phyloP scores from a whole-genome alignment of 495 filamentous ascomycete genomes.

The Penicillium flavigenum region DNA sequence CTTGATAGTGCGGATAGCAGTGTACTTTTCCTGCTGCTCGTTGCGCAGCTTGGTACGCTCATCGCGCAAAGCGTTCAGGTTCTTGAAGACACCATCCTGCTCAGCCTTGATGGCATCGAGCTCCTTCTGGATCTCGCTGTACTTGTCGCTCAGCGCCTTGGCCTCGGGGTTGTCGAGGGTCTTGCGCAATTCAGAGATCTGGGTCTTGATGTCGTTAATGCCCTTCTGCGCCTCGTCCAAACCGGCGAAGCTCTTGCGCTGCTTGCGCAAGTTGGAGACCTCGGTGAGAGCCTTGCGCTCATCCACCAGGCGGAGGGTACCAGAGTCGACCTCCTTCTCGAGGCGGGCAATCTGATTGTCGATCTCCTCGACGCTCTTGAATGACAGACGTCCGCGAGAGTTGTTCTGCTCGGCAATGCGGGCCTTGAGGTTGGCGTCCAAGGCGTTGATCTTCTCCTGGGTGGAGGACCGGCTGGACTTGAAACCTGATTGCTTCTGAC shows the following conservation, averaged over 20 bases:
- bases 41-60: constrained; percentile 77
- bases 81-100: constrained; percentile 84
- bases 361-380: constrained; percentile 83
- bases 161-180: constrained; percentile 87
- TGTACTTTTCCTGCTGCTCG: constrained; percentile 81
- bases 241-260: constrained; percentile 81
- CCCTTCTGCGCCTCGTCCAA: constrained; percentile 79
- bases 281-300: constrained; percentile 91
- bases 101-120: constrained; percentile 85
- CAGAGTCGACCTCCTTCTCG: constrained; percentile 79
- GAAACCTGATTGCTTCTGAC: constrained; percentile 75
- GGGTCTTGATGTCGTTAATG: constrained; percentile 79
- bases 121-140: constrained; percentile 77
- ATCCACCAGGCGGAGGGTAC: constrained; percentile 89
- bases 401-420: constrained; percentile 82
- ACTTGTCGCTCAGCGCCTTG: constrained; percentile 81
- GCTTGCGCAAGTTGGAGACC: constrained; percentile 77
- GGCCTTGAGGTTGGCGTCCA: constrained; percentile 79
- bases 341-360: constrained; percentile 76
- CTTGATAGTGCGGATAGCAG: constrained; percentile 76
- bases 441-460: constrained; percentile 79
- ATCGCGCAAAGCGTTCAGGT: constrained; percentile 81
- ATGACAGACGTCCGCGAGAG: constrained; percentile 70
- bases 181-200: constrained; percentile 83
- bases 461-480: constrained; percentile 73